phyloP scores from a whole-genome alignment of 2,329 filamentous ascomycete genomes.

The Kalaharituber pfeilii region DNA sequence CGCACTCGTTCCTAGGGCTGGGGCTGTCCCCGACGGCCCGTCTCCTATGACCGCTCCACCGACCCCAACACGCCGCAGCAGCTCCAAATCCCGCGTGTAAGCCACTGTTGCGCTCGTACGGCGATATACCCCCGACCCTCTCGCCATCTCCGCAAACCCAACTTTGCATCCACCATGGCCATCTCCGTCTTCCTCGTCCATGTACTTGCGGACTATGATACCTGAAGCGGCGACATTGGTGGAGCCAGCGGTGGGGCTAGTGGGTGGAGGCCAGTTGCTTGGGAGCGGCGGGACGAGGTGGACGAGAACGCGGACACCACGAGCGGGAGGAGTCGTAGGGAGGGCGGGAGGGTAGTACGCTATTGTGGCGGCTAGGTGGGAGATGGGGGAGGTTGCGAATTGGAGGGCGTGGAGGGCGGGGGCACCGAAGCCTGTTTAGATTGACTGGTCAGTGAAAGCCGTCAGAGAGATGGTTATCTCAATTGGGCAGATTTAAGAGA shows the following conservation, averaged over 20 bases:
- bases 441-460: too few species aligned
- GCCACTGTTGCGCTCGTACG: neutral
- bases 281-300: too few species aligned
- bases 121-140: neutral
- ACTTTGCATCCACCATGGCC: neutral
- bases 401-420: neutral
- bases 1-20: too few species aligned
- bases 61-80: neutral
- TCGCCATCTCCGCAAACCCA: neutral
- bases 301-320: neutral
- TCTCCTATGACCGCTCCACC: too few species aligned
- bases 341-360: neutral
- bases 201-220: neutral
- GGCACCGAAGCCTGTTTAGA: neutral
- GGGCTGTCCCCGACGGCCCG: neutral
- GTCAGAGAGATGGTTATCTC: too few species aligned
- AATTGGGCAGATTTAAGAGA: too few species aligned
- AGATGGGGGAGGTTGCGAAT: neutral
- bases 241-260: neutral
- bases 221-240: neutral
- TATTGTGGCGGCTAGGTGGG: neutral
- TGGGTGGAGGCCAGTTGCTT: too few species aligned
- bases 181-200: neutral
- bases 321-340: neutral
- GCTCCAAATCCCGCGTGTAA: neutral